Evolutionary conservation across 2,329 filamentous ascomycete genomes (phyloP).

Genomic region (Parastagonospora avenae): DNA sequence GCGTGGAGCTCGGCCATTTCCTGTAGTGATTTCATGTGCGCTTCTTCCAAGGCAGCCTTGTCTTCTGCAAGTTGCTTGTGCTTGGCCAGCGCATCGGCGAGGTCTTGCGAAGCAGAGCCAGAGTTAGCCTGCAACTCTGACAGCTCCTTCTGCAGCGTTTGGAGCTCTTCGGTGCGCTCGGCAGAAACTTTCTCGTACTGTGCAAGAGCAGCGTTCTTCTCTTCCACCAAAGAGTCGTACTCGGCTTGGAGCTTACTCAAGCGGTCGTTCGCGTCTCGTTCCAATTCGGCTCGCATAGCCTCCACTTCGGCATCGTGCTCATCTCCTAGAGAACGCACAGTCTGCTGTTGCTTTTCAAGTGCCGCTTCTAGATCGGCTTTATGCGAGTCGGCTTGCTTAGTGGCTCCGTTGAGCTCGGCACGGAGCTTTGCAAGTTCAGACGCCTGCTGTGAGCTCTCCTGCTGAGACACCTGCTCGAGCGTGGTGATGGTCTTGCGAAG

Average conservation of each 20-base stretch:
- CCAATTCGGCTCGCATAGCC: conserved; percentile 41
- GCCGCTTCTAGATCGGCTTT: conserved; percentile 36
- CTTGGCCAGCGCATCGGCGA: conserved; percentile 29
- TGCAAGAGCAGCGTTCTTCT: conserved; percentile 31
- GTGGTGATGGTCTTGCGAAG: conserved; percentile 40
- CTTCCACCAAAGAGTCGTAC: conserved; percentile 35
- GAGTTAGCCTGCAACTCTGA: conserved; percentile 24
- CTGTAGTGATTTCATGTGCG: conserved; percentile 26
- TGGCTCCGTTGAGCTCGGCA: conserved; percentile 31
- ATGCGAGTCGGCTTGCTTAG: conserved; percentile 28
- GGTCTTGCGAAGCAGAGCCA: conserved; percentile 27
- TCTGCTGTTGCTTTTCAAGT: conserved; percentile 34
- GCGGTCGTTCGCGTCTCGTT: conserved; percentile 43
- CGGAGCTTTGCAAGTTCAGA: conserved; percentile 27
- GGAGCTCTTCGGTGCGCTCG: conserved; percentile 26
- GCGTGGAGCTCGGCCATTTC: conserved; percentile 29
- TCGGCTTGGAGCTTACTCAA: conserved; percentile 39
- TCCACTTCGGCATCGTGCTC: conserved; percentile 44
- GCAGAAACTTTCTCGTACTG: conserved; percentile 28
- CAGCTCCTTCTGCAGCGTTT: conserved; percentile 26
- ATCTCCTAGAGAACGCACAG: conserved; percentile 36
- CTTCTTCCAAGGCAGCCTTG: conserved; percentile 25
- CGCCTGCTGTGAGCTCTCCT: conserved; percentile 34
- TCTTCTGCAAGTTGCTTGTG: conserved; percentile 31
- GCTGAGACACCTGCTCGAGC: conserved; percentile 36